phyloP scores from a whole-genome alignment of 345 rosid genomes.

The Hibiscus tridactylites region DNA sequence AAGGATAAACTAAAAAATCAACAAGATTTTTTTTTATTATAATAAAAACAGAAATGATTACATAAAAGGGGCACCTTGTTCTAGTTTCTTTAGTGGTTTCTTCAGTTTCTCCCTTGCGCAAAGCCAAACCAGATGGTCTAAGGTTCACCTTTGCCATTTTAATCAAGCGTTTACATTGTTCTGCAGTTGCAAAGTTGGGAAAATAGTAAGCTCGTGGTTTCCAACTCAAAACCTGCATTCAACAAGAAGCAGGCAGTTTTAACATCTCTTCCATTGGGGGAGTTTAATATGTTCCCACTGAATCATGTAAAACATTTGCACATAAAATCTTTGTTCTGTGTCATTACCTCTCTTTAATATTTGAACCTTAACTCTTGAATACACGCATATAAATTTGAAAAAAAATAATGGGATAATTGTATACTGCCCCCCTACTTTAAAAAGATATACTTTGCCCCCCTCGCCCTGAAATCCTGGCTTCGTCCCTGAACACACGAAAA shows the following conservation, averaged over 20 bases:
- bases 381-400: too few species aligned
- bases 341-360: neutral
- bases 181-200: constrained; percentile 54
- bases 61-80: constrained; percentile 40
- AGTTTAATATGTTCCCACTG: neutral
- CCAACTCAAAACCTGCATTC: constrained; percentile 62
- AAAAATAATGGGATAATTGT: too few species aligned
- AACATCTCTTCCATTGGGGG: too few species aligned
- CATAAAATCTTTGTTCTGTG: neutral
- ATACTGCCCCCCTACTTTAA: too few species aligned
- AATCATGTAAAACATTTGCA: neutral
- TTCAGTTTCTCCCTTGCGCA: constrained; percentile 60
- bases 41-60: neutral
- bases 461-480: too few species aligned
- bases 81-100: constrained; percentile 66
- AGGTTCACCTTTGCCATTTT: constrained; percentile 41
- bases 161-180: constrained; percentile 48
- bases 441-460: too few species aligned
- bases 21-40: too few species aligned
- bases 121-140: constrained; percentile 57
- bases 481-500: neutral
- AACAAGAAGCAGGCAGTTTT: neutral
- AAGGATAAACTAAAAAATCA: neutral
- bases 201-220: constrained; percentile 63
- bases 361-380: neutral